A percentile compares a stretch with the other conserved stretches of the same genome.
phyloP scores from a whole-genome alignment of 176 grass and related monocot genomes.

The Carex pumila region DNA sequence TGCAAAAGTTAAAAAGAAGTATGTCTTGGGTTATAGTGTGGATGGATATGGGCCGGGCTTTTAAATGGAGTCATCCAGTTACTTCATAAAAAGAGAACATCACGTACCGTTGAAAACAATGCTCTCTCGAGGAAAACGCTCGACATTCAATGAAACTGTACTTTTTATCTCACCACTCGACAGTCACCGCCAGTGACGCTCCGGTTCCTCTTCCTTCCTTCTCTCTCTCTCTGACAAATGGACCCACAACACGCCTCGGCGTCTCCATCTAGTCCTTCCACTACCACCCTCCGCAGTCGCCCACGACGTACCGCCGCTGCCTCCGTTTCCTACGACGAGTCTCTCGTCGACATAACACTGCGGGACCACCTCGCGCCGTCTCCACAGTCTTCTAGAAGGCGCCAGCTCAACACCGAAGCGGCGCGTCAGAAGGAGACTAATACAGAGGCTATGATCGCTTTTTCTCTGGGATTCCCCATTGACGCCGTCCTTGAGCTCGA shows the following conservation, averaged over 20 bases:
- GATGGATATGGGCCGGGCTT: too few species aligned
- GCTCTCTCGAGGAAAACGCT: neutral
- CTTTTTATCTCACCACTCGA: neutral
- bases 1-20: too few species aligned
- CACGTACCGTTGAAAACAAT: neutral
- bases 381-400: constrained; percentile 31
- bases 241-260: neutral
- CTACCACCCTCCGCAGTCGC: neutral
- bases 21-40: too few species aligned
- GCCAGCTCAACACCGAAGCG: constrained; percentile 42
- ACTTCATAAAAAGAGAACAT: neutral
- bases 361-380: constrained; percentile 50
- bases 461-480: constrained; percentile 80
- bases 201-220: neutral
- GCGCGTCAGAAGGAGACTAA: constrained; percentile 85
- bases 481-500: constrained; percentile 56
- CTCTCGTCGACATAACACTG: constrained; percentile 48
- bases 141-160: neutral
- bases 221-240: neutral
- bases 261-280: neutral
- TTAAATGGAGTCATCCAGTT: neutral
- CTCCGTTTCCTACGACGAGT: constrained; percentile 70
- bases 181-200: neutral
- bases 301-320: constrained; percentile 26
- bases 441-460: constrained; percentile 81